Evolutionary conservation across 768 basidiomycete species (phyloP), one percentile per base, ranked within the genome.

Genomic region (Paxillus ammoniavirescens): DNA sequence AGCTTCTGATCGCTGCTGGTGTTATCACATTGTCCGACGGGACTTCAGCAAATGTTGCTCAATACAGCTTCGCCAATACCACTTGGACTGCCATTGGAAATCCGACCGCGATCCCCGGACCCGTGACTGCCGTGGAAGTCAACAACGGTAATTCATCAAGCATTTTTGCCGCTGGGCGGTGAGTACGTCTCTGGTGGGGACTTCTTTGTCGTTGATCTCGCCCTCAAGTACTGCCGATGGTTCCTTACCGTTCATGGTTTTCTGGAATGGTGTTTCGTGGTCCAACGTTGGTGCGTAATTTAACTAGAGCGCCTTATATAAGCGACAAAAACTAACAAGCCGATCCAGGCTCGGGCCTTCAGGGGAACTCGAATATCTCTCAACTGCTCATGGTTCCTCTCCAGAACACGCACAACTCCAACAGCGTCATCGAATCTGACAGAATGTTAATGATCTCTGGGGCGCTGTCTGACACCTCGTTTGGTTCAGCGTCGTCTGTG

Each of bases 401-500:
- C 15, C 83, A 86, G 62, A 78, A 85, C 57, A 82, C 82, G n/a
- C 91, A 97, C 64, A 56, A 74, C 14, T 75, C 79, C 31, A 90
- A 87, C 57, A 78, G 81, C 28, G 71, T 91, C 17, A 83, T 97
- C 54, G 82, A 96, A 69, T 70, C 80, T 6, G 91, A 99, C 70
- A 85, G 96, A 40, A 86, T 95, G 81, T 76, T 99, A 31, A 81
- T 98, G 80, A 81, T 96, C 23, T 92, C 93, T 23, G 96, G 96
- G 5, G 70, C 79, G 31, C 67, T 98, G 38, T 73, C 79, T 9
- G 86, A 90, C 59, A 72, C 82, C 0, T 77, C 82, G 1, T 83
- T 84, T 56, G 93, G 93, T 46, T 86, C 86, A 61, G 87, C 86
- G 4, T 94, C 94, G 2, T 81, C 91, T 3, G 90, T 89, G 9